phyloP scores from a whole-genome alignment of 192 early-diverging fungal species.

The Entomortierella parvispora region DNA sequence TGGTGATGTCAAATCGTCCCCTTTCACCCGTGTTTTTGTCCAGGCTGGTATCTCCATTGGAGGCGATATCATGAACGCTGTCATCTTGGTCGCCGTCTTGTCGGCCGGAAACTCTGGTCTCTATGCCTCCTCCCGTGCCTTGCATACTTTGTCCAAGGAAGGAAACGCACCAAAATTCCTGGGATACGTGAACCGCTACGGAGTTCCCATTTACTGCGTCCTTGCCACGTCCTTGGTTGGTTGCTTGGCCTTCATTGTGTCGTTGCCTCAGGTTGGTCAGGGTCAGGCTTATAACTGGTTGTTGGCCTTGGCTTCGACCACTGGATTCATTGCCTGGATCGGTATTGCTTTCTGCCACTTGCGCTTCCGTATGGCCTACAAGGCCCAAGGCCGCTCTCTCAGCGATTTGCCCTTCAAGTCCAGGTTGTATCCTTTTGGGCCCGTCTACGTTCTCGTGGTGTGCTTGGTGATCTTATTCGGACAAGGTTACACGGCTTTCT shows the following conservation, averaged over 20 bases:
- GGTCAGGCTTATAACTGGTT: constrained; percentile 71
- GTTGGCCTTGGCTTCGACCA: constrained; percentile 70
- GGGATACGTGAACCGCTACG: constrained; percentile 62
- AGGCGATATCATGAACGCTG: constrained; percentile 72
- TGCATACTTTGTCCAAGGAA: constrained; percentile 79
- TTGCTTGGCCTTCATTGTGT: constrained; percentile 64
- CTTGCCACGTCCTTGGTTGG: constrained; percentile 70
- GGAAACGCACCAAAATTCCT: constrained; percentile 76
- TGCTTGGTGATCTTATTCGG: constrained; percentile 66
- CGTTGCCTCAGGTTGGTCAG: constrained; percentile 65
- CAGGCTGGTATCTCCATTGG: constrained; percentile 67
- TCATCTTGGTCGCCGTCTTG: constrained; percentile 68
- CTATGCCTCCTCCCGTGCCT: constrained; percentile 80
- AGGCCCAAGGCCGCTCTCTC: constrained; percentile 70
- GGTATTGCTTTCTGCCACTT: constrained; percentile 81
- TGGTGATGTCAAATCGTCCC: constrained; percentile 67
- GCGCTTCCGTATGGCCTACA: constrained; percentile 81
- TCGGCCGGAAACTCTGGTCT: constrained; percentile 86
- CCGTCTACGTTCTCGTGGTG: constrained; percentile 70
- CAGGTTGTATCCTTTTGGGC: constrained; percentile 60
- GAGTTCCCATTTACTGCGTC: constrained; percentile 71
- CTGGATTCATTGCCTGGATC: constrained; percentile 83
- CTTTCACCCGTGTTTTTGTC: constrained; percentile 73
- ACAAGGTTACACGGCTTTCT: constrained; percentile 69
- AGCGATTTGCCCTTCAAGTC: constrained; percentile 74